Evolutionary conservation across 495 filamentous ascomycete genomes (phyloP), one percentile per base, ranked within the genome.

Genomic region (Podospora pseudopauciseta): DNA sequence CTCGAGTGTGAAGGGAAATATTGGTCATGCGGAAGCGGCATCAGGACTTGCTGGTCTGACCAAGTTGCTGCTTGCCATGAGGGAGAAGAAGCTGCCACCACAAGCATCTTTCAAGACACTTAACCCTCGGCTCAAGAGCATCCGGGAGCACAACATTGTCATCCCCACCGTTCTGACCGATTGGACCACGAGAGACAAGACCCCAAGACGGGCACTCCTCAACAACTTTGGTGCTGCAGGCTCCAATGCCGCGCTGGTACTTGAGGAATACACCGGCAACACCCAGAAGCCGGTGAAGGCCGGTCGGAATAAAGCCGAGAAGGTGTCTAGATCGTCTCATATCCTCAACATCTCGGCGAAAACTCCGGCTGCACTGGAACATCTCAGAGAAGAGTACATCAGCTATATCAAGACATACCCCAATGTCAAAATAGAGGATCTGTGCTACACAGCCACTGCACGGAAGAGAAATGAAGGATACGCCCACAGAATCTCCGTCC

Each of bases 171-270:
- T 13, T 7, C 19, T 27, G 7, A 27, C 59, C 16, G 23, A 19
- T 3, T 61, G 20, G 20, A 61, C 4, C 23, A 27, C 20, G 20
- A 27, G 6, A 28, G 16, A 18, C 59, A 61, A 58, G 55, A 58
- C 55, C 2, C 55, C 55, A 26, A 58, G 55, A 26, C n/a, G 55
- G n/a, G 55, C 55, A 7, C 55, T 58, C 9, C n/a, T 61, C 7
- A 61, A 61, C 59, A 61, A 61, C 59, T 61, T 28, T 32, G 59
- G 59, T 18, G 59, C 59, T 28, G 20, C 59, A 5, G 59, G 59
- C 59, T 28, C 23, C 59, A 61, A 61, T n/a, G 59, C 59, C 16
- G 20, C 27, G 3, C 59, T 61, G 5, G 11, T 61, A 11, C 23
- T 61, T 5, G 20, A 28, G 27, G 59, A 61, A 20, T 58, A 26